Conservation (phyloP, 441 rosid species). For the Sinapis alba region DNA sequence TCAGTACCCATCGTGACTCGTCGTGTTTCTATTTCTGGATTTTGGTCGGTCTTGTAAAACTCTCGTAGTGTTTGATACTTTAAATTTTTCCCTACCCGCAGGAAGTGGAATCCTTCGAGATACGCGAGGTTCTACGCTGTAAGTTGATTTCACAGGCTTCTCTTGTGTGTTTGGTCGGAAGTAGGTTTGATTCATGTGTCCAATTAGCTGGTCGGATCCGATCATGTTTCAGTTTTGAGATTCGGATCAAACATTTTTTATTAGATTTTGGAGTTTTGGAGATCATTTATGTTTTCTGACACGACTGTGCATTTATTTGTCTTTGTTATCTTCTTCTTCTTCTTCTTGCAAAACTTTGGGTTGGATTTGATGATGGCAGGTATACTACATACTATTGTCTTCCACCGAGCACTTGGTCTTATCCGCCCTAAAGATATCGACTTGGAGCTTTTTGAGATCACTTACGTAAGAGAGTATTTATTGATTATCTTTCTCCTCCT, state of each 20-base stretch:
- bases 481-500: constrained; percentile 9
- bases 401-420: constrained; percentile 92
- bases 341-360: not conserved
- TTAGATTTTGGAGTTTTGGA: not conserved
- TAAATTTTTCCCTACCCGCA: constrained; percentile 14
- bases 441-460: constrained; percentile 87
- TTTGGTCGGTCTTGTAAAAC: not conserved
- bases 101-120: constrained; percentile 90
- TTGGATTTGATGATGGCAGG: constrained; percentile 46
- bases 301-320: not conserved
- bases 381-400: constrained; percentile 81
- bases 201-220: not conserved
- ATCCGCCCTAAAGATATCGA: constrained; percentile 90
- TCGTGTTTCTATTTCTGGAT: not conserved
- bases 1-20: not conserved
- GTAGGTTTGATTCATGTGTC: not conserved
- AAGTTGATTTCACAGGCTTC: constrained; percentile 35
- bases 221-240: not conserved
- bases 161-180: not conserved
- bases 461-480: constrained; percentile 69
- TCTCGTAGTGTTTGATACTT: not conserved
- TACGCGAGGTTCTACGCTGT: constrained; percentile 89
- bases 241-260: not conserved
- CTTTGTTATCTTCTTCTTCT: not conserved
- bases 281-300: not conserved